Base-by-base conservation (phyloP, 1,139 yeast species). In the Williopsis jadinii region DNA sequence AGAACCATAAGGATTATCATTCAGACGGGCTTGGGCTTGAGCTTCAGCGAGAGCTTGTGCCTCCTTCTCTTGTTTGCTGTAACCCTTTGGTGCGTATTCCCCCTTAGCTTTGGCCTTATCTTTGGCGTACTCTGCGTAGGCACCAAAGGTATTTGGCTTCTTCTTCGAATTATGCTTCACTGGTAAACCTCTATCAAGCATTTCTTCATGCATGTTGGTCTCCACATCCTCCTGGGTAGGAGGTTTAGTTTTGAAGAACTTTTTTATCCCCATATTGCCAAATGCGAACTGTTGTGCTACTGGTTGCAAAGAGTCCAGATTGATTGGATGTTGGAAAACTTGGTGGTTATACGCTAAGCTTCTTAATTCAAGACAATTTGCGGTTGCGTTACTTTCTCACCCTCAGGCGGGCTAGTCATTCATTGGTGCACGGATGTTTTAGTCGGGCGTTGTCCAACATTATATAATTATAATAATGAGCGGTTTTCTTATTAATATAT, bases 81-180 rank as follows among this genome's bases (percentile, higher is more conserved):
- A 64, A 45, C 78, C 50, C 68, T 78, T 38, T 61, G 76, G 61
- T 55, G 68, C 54, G 67, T 77, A 47, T 13, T 59, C 54, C 33
- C 54, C 75, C 63, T 58, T 68, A 10, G 27, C 39, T 56, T 49
- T 60, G 49, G 43, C 55, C 38, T 41, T 47, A 32, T 51, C 56
- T 29, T 45, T 49, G 13, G 56, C 56, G 36, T 41, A 52, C 8
- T 48, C 46, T 1, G 71, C 71, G 56, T 81, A 83, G 3, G 87
- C 88, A 9, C 81, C 76, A 58, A 83, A 83, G 53, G 77, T 77
- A 51, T 71, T 77, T 49, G 67, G 70, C 51, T 73, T 68, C 38
- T 55, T 62, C 47, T 58, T 59, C 14, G 41, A 39, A n/a, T 40
- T 42, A 24, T 47, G 42, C 53, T 64, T 77, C 37, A 78, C 73